phyloP scores from a whole-genome alignment of 257 asterid genomes.

The Gentiana macrophylla region DNA sequence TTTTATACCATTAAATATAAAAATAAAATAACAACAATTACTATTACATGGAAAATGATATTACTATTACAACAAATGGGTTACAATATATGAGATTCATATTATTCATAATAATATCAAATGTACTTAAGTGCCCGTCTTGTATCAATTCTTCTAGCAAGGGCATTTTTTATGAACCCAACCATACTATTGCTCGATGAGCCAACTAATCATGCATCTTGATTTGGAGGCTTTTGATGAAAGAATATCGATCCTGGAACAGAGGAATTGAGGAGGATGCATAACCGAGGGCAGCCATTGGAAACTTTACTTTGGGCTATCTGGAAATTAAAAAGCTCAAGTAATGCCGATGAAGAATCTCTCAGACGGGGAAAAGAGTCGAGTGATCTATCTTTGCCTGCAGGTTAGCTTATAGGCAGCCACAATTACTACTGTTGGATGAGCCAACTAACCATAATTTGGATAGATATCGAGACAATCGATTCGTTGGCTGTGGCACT shows the following conservation, averaged over 20 bases:
- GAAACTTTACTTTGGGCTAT: constrained; percentile 58
- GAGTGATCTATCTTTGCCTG: constrained; percentile 78
- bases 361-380: constrained; percentile 83
- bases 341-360: constrained; percentile 84
- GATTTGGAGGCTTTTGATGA: constrained; percentile 65
- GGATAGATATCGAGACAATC: constrained; percentile 81
- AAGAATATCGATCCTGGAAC: constrained; percentile 68
- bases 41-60: too few species aligned
- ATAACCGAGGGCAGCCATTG: constrained; percentile 59
- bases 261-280: constrained; percentile 65
- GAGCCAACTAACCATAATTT: constrained; percentile 84
- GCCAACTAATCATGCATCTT: constrained; percentile 93
- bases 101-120: too few species aligned
- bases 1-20: too few species aligned
- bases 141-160: constrained; percentile 58
- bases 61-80: too few species aligned
- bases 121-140: too few species aligned
- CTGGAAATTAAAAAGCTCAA: constrained; percentile 67
- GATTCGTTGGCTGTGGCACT: constrained; percentile 93
- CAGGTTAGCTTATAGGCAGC: constrained; percentile 77
- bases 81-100: too few species aligned
- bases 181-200: constrained; percentile 92
- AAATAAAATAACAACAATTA: too few species aligned
- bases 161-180: constrained; percentile 96
- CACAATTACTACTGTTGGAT: constrained; percentile 77